Percentiles rank a stretch among this genome's conserved stretches.
Evolutionary conservation across 495 filamentous ascomycete species (phyloP).

Genomic region (Bryoglossum gracile): DNA sequence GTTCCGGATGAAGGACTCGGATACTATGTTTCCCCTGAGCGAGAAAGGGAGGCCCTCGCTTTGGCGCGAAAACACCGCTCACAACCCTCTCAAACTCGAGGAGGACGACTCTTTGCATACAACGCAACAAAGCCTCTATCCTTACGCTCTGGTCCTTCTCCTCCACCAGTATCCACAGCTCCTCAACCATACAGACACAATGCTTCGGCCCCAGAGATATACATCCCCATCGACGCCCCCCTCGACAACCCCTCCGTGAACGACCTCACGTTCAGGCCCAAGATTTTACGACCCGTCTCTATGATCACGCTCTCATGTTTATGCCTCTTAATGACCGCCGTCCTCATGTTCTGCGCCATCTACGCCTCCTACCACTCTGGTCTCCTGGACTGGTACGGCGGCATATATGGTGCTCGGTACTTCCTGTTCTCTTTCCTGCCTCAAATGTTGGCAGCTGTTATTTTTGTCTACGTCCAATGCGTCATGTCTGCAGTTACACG

Average conservation of each 20-base stretch:
- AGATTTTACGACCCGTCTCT: slow-evolving; percentile 54
- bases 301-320: slow-evolving; percentile 50
- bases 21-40: slow-evolving; percentile 21
- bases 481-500: slow-evolving; percentile 70
- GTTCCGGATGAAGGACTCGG: slow-evolving; percentile 45
- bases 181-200: slow-evolving; percentile 1
- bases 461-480: slow-evolving; percentile 68
- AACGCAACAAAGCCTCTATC: slow-evolving; percentile 22
- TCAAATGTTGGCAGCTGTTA: slow-evolving; percentile 62
- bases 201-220: slow-evolving; percentile 15
- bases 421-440: slow-evolving; percentile 83
- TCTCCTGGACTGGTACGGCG: slow-evolving; percentile 53
- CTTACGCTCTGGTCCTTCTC: slow-evolving; percentile 1
- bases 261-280: slow-evolving; percentile 36
- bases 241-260: slow-evolving; percentile 13
- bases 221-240: slow-evolving; percentile 21
- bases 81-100: slow-evolving; percentile 10
- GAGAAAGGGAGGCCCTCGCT: slow-evolving; percentile 20
- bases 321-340: slow-evolving; percentile 63
- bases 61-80: slow-evolving; percentile 23
- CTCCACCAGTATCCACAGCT: neutral
- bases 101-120: slow-evolving; percentile 20
- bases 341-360: slow-evolving; percentile 63
- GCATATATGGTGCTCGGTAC: slow-evolving; percentile 62
- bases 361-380: slow-evolving; percentile 59